Conservation (phyloP, 176 grass and related monocot species). For the Aegilops sharonensis region DNA sequence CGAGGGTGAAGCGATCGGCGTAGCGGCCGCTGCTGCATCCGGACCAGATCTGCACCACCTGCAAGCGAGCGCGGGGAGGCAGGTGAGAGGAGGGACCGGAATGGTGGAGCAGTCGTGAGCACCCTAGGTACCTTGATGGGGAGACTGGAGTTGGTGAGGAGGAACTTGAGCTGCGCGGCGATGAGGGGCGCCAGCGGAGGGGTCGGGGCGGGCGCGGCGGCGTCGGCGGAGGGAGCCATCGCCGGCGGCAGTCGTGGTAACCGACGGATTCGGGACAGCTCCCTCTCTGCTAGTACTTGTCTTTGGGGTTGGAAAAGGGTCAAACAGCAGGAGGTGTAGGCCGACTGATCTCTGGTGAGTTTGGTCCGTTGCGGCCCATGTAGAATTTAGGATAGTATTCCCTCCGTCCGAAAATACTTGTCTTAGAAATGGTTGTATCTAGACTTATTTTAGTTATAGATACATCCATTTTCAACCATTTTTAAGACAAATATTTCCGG, state of each 20-base stretch:
- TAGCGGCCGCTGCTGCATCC: conserved; percentile 60
- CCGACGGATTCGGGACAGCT: not conserved
- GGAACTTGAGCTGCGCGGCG: conserved; percentile 81
- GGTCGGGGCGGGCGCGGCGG: conserved; percentile 14
- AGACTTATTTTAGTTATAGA: no score
- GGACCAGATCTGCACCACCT: conserved; percentile 80
- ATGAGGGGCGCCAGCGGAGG: conserved; percentile 53
- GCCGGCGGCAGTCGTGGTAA: conserved; percentile 29
- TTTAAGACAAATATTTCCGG: no score
- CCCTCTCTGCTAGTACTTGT: not conserved
- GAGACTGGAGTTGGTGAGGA: conserved; percentile 62
- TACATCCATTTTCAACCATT: no score
- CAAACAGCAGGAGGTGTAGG: not conserved
- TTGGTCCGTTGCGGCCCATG: not conserved
- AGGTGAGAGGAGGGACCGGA: not conserved
- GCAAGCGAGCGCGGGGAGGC: conserved; percentile 7
- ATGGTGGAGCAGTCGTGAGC: not conserved
- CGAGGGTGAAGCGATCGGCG: conserved; percentile 80
- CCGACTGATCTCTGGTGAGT: not conserved
- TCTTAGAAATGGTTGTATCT: no score
- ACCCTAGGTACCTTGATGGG: conserved; percentile 57
- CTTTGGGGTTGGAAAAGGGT: not conserved
- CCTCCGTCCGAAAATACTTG: no score
- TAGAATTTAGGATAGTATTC: not conserved
- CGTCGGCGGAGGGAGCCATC: conserved; percentile 38